Base-by-base conservation (phyloP, 768 basidiomycete species). In the Naganishia vishniacii region DNA sequence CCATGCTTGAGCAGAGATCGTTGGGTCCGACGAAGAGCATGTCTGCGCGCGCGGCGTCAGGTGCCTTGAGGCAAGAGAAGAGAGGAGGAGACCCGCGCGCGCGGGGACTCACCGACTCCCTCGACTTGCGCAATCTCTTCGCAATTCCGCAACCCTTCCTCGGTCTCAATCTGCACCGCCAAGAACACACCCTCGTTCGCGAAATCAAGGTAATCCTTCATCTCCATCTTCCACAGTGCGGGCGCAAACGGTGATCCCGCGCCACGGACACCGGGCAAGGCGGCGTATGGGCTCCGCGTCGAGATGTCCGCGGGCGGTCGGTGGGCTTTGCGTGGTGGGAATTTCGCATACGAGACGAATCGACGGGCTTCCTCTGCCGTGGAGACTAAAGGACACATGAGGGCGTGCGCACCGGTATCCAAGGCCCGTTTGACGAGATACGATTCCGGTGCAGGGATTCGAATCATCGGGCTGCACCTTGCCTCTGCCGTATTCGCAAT, bases 21-120 rank as follows among this genome's bases (percentile, higher is more conserved):
- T 72, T 72, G 18, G 71, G 71, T 20, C 71, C 71, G 41, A 72
- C 65, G 40, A 72, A 72, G 48, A 72, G 68, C 61, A 68, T 68
- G 42, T 72, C 71, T 71, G 29, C 23, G 9, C 0, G 49, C 6
- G 25, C 31, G n/a, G 23, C 16, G 28, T 51, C n/a, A 46, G 40
- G 20, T 23, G 25, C 26, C 5, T 47, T 7, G 20, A 8, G 32
- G 16, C 5, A 29, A 28, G 56, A 48, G 12, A 15, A 11, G 32
- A 12, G 25, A 4, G 34, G 31, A 31, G 9, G 20, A 6, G 16
- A n/a, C n/a, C n/a, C n/a, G n/a, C n/a, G n/a, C n/a, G n/a, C n/a
- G n/a, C n/a, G n/a, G n/a, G n/a, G n/a, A 67, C 68, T 66, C 49
- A 71, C 70, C 72, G 32, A 73, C 65, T 28, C 72, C 72, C 26